A percentile compares a stretch with the other conserved stretches of the same genome.
phyloP scores from a whole-genome alignment of 176 grass and related monocot genomes.

The Zoysia japonica region DNA sequence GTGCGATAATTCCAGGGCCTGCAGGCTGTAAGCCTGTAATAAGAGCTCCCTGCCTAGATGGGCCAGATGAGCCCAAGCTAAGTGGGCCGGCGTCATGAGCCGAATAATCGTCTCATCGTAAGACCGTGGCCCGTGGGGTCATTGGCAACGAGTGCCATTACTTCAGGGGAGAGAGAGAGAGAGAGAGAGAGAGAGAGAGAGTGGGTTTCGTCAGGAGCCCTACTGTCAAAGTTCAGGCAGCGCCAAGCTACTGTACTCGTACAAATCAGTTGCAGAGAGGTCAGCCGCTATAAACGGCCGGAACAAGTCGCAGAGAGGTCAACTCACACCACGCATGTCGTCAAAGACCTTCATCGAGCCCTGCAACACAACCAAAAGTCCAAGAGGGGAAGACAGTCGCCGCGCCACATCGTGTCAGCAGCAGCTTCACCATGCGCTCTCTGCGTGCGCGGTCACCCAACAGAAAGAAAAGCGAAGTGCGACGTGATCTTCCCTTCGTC shows the following conservation, averaged over 20 bases:
- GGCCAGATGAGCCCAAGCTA: background rate
- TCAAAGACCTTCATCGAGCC: background rate
- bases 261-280: too few species aligned
- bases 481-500: too few species aligned
- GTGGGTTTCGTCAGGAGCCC: background rate
- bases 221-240: background rate
- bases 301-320: background rate
- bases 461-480: background rate
- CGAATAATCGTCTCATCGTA: background rate
- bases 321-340: background rate
- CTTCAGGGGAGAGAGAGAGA: background rate
- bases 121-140: background rate
- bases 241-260: too few species aligned
- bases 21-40: too few species aligned
- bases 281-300: background rate
- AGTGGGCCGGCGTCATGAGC: background rate
- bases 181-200: background rate
- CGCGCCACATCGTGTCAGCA: background rate
- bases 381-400: background rate
- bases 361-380: background rate
- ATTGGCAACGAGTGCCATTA: background rate
- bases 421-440: background rate
- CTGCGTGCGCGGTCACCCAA: background rate
- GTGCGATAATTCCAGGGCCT: too few species aligned
- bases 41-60: background rate